Percentiles rank a stretch among this genome's conserved stretches.
Evolutionary conservation across 768 basidiomycete species (phyloP).

Genomic region (Rhizopogon rudus): DNA sequence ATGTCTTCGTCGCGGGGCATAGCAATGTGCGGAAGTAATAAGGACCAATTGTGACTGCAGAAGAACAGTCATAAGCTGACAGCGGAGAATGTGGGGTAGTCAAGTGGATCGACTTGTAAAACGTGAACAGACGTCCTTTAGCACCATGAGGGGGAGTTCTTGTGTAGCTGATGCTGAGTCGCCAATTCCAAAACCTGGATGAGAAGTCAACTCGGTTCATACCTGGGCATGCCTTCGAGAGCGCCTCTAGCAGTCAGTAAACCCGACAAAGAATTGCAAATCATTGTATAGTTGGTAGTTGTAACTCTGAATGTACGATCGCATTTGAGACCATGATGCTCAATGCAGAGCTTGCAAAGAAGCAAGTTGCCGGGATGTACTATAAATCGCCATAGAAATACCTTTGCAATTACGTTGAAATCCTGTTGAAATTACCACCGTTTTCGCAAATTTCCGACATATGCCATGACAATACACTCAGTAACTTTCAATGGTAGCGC

Average conservation of each 20-base stretch:
- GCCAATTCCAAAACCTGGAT: conserved; percentile 60
- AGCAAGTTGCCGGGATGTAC: too few species aligned
- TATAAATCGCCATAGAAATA: too few species aligned
- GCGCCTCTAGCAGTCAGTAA: conserved; percentile 62
- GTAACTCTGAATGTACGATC: conserved; percentile 37
- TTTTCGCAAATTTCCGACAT: too few species aligned
- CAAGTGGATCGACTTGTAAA: conserved; percentile 46
- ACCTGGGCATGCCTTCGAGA: conserved; percentile 45
- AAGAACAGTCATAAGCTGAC: not conserved
- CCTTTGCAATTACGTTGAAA: too few species aligned
- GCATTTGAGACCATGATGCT: conserved; percentile 2
- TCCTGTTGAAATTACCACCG: too few species aligned
- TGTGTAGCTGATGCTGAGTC: conserved; percentile 61
- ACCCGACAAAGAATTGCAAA: conserved; percentile 62
- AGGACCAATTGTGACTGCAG: conserved; percentile 55
- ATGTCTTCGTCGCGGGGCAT: conserved; percentile 66
- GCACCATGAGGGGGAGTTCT: conserved; percentile 57
- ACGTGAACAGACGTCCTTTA: conserved; percentile 61
- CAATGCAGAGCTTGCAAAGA: conserved; percentile 36
- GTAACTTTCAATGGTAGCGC: too few species aligned
- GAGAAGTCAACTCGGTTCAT: not conserved
- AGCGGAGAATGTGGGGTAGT: not conserved
- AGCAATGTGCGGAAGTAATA: conserved; percentile 61
- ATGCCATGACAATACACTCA: too few species aligned
- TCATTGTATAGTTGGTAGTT: conserved; percentile 64